Evolutionary conservation across 345 rosid genomes (phyloP), one percentile per base, ranked within the genome.

Genomic region (Trapa bicornis): DNA sequence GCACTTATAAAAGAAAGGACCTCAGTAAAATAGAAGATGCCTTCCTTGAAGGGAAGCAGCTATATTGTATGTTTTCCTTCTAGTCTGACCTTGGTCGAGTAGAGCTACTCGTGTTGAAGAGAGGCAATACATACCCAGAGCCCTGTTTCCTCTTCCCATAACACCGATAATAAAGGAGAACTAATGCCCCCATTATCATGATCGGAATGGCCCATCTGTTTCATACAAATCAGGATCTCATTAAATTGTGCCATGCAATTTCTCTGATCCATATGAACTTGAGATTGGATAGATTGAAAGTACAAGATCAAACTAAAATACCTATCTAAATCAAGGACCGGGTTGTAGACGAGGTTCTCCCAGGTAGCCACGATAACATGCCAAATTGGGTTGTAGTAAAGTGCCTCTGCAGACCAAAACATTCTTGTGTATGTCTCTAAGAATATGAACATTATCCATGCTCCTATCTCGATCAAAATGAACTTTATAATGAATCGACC

Each of bases 401-500:
- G 96, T 65, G 96, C 76, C 71, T 95, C 97, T 3, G 97, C 89
- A 12, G 99, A 83, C 99, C 99, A 95, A 69, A 95, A 91, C 96
- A 95, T 80, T 73, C 97, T 84, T 4, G 96, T 89, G 75, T 91
- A 95, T 1, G 96, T 91, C 86, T 95, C 99, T 76, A 91, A 74
- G 89, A 95, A 95, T 80, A 95, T 91, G 63, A 95, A 95, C 65
- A 95, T 87, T 72, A 87, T 58, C 97, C 97, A 95, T 4, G 96
- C 96, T 2, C 85, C 96, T 82, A 95, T 84, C 84, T 95, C 99
- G 64, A 95, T 65, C 80, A 95, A 66, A 66, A 95, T 80, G 78
- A 95, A 95, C 70, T 91, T 95, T 70, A 95, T 80, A 54, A 95
- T 74, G 64, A 95, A 95, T 76, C 99, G 84, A 32, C 99, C 99